Conservation (phyloP, 225 moss, liverwort and hornwort genomes). For the Pseudisothecium myosuroides region DNA sequence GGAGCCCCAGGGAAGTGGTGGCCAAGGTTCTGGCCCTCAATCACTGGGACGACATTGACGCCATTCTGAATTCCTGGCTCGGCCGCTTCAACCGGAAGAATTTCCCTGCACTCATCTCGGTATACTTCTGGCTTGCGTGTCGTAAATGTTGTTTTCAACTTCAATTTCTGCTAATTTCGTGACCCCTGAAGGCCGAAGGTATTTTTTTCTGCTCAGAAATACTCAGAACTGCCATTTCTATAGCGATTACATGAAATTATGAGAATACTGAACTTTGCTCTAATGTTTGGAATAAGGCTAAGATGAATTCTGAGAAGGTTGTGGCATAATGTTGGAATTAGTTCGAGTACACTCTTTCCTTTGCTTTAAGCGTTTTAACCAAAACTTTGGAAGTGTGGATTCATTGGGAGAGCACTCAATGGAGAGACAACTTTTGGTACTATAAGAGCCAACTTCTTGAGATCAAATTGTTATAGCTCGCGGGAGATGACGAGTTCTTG, state of each 20-base stretch:
- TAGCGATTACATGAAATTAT: too few species aligned
- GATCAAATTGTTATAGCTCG: neutral
- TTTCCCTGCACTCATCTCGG: conserved; percentile 68
- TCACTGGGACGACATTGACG: conserved; percentile 94
- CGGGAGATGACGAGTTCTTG: neutral
- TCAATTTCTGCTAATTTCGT: neutral
- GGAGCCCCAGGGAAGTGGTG: conserved; percentile 74
- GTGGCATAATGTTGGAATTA: neutral
- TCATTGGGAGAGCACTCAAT: neutral
- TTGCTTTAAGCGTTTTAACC: neutral
- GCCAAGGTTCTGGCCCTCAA: conserved; percentile 59
- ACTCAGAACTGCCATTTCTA: too few species aligned
- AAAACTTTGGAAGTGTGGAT: neutral
- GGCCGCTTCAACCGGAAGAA: conserved; percentile 91
- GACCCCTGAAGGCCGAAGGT: too few species aligned
- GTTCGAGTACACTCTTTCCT: neutral
- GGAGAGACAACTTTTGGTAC: neutral
- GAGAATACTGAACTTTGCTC: neutral
- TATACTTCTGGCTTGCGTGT: neutral
- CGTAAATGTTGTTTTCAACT: neutral
- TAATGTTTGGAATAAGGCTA: neutral
- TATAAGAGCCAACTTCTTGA: neutral
- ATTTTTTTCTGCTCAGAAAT: too few species aligned
- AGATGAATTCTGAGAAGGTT: neutral
- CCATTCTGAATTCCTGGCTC: conserved; percentile 73